A percentile compares a stretch with the other conserved stretches of the same genome.
These are phyloP conservation scores for Picochlorum costavermella DNA, from an alignment of 139 green algal species.

Conservation along the genomic window DNA sequence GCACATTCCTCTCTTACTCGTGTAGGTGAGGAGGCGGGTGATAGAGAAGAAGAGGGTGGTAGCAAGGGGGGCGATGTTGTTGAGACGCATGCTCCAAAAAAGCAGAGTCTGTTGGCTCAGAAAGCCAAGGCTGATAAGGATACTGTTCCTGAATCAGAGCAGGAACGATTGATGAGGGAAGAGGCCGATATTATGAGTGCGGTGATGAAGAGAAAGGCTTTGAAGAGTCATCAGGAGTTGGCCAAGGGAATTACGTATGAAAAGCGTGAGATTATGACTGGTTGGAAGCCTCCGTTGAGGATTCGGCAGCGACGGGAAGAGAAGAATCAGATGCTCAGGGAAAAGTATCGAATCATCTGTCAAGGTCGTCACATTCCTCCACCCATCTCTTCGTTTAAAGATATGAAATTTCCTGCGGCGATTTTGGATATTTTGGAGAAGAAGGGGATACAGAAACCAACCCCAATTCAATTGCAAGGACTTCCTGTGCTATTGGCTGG, in stretches of 20 bases:
- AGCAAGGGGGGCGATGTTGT: neutral
- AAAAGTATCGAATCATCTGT: constrained; percentile 85
- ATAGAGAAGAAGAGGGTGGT: neutral
- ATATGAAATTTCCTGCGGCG: constrained; percentile 55
- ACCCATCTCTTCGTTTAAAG: constrained; percentile 72
- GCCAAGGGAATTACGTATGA: constrained; percentile 75
- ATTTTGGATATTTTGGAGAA: constrained; percentile 62
- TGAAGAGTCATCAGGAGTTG: constrained; percentile 89
- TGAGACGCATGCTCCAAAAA: constrained; percentile 32
- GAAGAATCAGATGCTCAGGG: constrained; percentile 60
- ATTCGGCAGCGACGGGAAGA: constrained; percentile 58
- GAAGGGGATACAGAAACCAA: constrained; percentile 82
- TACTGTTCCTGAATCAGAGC: constrained; percentile 47
- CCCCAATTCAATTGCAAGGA: constrained; percentile 93
- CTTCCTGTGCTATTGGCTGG: constrained; percentile 85
- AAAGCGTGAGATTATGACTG: constrained; percentile 62
- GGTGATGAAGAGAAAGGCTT: constrained; percentile 77
- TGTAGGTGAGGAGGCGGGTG: constrained; percentile 25
- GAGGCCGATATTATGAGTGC: constrained; percentile 83
- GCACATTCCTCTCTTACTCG: constrained; percentile 38
- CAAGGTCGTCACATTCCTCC: constrained; percentile 80
- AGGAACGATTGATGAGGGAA: constrained; percentile 61
- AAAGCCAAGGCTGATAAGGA: constrained; percentile 51
- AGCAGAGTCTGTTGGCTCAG: constrained; percentile 57
- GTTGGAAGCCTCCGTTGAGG: constrained; percentile 82